Conservation (phyloP, 2,329 filamentous ascomycete species). For the Penicillium sp. region DNA sequence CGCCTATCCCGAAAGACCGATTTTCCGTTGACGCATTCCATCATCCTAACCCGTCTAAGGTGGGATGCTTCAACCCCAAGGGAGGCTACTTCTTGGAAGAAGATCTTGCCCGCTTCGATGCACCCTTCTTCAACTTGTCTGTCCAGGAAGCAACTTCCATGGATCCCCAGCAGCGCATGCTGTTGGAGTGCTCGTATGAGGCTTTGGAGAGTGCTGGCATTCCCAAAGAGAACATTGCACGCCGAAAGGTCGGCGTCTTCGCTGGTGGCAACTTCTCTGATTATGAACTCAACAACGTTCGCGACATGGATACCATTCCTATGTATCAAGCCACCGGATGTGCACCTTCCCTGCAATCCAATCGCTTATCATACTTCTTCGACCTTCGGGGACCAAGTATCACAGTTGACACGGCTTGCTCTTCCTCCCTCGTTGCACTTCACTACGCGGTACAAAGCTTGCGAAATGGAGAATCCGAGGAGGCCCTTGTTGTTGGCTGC, state of each 20-base stretch:
- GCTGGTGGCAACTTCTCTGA: constrained; percentile 25
- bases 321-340: constrained; percentile 25
- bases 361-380: constrained; percentile 33
- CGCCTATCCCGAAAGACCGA: constrained; percentile 22
- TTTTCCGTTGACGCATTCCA: constrained; percentile 23
- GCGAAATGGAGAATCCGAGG: constrained; percentile 23
- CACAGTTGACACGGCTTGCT: constrained; percentile 33
- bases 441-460: constrained; percentile 30
- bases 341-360: constrained; percentile 23
- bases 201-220: constrained; percentile 32
- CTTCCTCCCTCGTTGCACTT: constrained; percentile 28
- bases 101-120: constrained; percentile 28
- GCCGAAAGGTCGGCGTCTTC: constrained; percentile 26
- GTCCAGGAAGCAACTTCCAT: constrained; percentile 27
- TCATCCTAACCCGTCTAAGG: constrained; percentile 25
- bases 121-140: constrained; percentile 28
- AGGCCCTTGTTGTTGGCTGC: constrained; percentile 28
- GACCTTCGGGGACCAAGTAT: constrained; percentile 31
- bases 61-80: constrained; percentile 21
- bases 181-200: constrained; percentile 28
- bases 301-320: constrained; percentile 24
- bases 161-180: constrained; percentile 29
- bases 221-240: constrained; percentile 26
- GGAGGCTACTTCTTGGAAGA: constrained; percentile 30
- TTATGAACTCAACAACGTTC: constrained; percentile 25